Evolutionary conservation across 805 yeast genomes (phyloP).

Genomic region (Wickerhamiella australiensis): DNA sequence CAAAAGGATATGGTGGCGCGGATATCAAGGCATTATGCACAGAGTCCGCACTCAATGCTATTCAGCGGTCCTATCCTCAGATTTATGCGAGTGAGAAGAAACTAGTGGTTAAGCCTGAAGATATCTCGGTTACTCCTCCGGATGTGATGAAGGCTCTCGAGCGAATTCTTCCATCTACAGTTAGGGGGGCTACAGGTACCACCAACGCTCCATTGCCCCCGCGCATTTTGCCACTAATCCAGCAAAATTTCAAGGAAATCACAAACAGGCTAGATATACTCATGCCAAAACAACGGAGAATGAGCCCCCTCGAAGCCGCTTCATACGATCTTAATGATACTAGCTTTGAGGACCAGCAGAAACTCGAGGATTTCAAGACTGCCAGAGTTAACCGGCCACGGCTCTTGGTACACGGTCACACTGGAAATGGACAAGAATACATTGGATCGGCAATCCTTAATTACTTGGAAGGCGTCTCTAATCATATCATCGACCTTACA

Average conservation of each 20-base stretch:
- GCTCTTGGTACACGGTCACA: conserved; percentile 54
- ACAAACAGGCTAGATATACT: conserved; percentile 40
- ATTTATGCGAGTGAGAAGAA: conserved; percentile 69
- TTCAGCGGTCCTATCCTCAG: conserved; percentile 87
- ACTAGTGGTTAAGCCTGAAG: conserved; percentile 54
- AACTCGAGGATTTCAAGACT: conserved; percentile 43
- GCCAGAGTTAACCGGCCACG: conserved; percentile 74
- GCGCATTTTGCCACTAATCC: conserved; percentile 51
- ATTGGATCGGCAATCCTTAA: conserved; percentile 71
- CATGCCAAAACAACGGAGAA: conserved; percentile 46
- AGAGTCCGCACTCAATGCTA: conserved; percentile 85
- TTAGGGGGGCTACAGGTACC: conserved; percentile 62
- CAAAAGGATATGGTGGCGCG: conserved; percentile 98
- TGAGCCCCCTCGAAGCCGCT: conserved; percentile 57
- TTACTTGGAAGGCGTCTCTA: conserved; percentile 76
- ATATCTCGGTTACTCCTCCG: conserved; percentile 59
- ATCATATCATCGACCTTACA: conserved; percentile 75
- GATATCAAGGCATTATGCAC: conserved; percentile 90
- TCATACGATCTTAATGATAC: conserved; percentile 37
- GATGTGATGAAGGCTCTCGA: conserved; percentile 82
- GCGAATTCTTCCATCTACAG: conserved; percentile 83
- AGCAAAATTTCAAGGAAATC: conserved; percentile 38
- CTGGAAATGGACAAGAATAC: conserved; percentile 81
- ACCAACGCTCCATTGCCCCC: conserved; percentile 67
- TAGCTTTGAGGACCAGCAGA: conserved; percentile 53